Conservation (phyloP, 805 yeast species). For the Komagataella pseudopastoris region DNA sequence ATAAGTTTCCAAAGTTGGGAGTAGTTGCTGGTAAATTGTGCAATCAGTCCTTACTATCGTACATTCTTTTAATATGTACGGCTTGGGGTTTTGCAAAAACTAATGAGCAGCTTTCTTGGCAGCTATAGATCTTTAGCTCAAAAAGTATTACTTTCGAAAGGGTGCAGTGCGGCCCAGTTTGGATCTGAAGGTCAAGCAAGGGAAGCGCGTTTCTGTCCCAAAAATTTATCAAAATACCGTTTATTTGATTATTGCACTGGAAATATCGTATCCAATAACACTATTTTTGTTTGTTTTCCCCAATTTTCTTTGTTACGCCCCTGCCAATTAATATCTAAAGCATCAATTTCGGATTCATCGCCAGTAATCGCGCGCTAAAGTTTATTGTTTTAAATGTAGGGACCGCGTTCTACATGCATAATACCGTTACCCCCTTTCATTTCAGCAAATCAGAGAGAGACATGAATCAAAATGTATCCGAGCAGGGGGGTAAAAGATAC, state of each 20-base stretch:
- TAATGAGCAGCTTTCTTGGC: no score
- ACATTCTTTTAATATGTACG: no score
- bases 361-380: neutral
- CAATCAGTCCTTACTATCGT: no score
- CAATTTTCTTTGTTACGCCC: neutral
- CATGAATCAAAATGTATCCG: neutral
- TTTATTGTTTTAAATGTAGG: neutral
- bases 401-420: neutral
- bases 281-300: neutral
- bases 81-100: no score
- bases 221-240: no score
- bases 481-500: neutral
- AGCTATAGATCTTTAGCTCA: no score
- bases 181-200: neutral
- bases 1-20: no score
- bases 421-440: neutral
- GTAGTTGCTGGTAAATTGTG: no score
- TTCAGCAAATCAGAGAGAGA: neutral
- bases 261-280: neutral
- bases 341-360: neutral
- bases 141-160: no score
- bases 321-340: neutral
- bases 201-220: neutral
- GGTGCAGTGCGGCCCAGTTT: neutral
- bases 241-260: neutral